Percentiles rank a stretch among this genome's conserved stretches.
Conservation (phyloP, 306 rosid genomes). For the Fagus sylvatica region DNA sequence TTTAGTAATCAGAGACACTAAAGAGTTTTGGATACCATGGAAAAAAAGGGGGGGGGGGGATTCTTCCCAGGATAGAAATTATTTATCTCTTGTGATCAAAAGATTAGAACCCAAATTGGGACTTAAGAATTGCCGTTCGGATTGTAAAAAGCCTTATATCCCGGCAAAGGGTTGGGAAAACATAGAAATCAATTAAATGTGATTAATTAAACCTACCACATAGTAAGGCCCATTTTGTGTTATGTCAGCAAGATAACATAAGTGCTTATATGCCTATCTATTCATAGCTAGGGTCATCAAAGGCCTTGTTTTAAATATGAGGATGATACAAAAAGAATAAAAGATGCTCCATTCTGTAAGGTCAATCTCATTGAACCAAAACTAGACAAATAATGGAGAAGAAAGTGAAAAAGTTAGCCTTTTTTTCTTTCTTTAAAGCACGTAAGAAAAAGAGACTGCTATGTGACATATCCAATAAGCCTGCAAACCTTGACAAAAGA, state of each 20-base stretch:
- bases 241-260: background rate
- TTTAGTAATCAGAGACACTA: no score
- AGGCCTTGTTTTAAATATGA: background rate
- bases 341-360: constrained; percentile 6
- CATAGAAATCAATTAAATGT: background rate
- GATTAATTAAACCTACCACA: background rate
- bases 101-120: no score
- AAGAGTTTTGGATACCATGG: no score
- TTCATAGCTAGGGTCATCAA: background rate
- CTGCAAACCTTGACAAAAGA: constrained; percentile 45
- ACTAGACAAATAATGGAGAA: constrained; percentile 6
- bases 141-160: no score
- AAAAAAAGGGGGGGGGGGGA: no score
- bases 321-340: background rate
- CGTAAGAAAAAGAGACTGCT: constrained; percentile 1
- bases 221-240: background rate
- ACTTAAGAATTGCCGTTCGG: no score
- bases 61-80: no score
- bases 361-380: constrained; percentile 7
- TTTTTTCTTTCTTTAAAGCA: background rate
- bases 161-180: background rate
- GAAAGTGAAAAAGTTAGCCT: background rate
- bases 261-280: background rate
- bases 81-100: no score
- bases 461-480: constrained; percentile 45